These are phyloP conservation scores for Aspergillus nomiae DNA, from an alignment of 2,329 filamentous ascomycete genomes.

Conservation along the genomic window DNA sequence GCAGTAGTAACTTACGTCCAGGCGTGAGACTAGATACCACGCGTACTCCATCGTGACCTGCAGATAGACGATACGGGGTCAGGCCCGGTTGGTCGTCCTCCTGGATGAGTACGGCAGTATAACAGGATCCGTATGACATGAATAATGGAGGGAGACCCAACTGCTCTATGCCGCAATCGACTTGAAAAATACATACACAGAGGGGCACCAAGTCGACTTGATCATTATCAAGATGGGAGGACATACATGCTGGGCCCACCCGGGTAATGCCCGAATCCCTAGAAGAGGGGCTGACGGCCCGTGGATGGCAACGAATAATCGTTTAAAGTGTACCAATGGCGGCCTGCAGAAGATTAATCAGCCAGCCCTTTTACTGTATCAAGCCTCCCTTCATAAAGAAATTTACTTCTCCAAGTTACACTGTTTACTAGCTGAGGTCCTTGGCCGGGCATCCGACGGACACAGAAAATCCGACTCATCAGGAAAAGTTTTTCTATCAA, in stretches of 20 bases:
- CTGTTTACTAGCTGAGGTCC: slow-evolving; percentile 7
- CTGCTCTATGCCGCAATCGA: too few relatives aligned
- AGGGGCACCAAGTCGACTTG: too few relatives aligned
- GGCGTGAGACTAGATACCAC: not conserved
- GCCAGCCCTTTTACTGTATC: slow-evolving; percentile 5
- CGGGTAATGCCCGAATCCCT: slow-evolving; percentile 25
- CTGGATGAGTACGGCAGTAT: not conserved
- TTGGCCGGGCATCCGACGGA: not conserved
- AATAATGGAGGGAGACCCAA: too few relatives aligned
- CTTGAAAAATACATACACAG: too few relatives aligned
- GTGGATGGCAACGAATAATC: slow-evolving; percentile 22
- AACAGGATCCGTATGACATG: not conserved
- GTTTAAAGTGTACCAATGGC: slow-evolving; percentile 7
- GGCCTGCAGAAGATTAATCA: slow-evolving; percentile 18
- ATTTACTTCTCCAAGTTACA: slow-evolving; percentile 5
- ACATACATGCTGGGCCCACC: slow-evolving; percentile 20
- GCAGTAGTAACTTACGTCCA: slow-evolving; percentile 14
- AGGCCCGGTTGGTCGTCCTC: too few relatives aligned
- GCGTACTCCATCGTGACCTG: not conserved
- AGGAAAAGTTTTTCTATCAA: not conserved
- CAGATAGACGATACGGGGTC: not conserved
- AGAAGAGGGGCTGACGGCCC: slow-evolving; percentile 24
- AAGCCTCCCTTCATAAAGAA: not conserved
- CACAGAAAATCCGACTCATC: not conserved
- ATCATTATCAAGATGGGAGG: too few relatives aligned